A percentile compares a stretch with the other conserved stretches of the same genome.
Conservation (phyloP, 1,139 yeast species). For the Pichiaceae sp. region DNA sequence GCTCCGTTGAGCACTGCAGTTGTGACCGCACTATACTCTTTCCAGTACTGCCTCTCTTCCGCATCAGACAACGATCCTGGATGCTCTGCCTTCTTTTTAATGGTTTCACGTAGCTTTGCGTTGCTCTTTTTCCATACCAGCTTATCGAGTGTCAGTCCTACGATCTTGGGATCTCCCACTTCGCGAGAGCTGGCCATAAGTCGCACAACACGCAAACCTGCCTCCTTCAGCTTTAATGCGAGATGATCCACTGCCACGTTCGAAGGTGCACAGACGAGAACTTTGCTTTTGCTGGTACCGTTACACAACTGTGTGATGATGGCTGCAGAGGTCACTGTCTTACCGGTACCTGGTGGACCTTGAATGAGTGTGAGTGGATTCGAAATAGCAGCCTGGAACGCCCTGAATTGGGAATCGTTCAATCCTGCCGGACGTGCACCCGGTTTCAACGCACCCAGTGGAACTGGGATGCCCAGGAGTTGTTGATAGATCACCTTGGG, state of each 20-base stretch:
- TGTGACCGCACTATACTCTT: conserved; percentile 16
- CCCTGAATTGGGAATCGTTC: conserved; percentile 72
- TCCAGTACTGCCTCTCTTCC: conserved; percentile 41
- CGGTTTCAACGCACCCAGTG: too few relatives aligned
- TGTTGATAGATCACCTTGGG: too few relatives aligned
- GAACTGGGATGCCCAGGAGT: too few relatives aligned
- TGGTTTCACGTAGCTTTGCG: conserved; percentile 50
- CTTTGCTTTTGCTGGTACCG: conserved; percentile 41
- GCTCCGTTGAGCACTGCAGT: conserved; percentile 24
- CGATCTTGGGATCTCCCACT: conserved; percentile 61
- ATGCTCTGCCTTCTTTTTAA: conserved; percentile 50
- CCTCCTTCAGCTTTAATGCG: conserved; percentile 55
- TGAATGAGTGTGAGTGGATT: conserved; percentile 81
- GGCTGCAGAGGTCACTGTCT: conserved; percentile 89
- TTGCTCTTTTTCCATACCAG: conserved; percentile 37
- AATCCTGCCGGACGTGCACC: too few relatives aligned
- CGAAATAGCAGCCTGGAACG: conserved; percentile 63
- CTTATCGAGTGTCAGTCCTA: conserved; percentile 46
- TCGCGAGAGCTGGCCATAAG: conserved; percentile 72
- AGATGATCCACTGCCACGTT: conserved; percentile 93
- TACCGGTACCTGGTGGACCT: conserved; percentile 99
- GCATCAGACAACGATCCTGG: conserved; percentile 59
- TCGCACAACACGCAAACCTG: conserved; percentile 74
- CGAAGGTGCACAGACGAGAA: conserved; percentile 91
- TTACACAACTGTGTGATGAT: conserved; percentile 74